A percentile compares a stretch with the other conserved stretches of the same genome.
Conservation (phyloP, 352 stramenopile species). For the Phytophthora cajani region DNA sequence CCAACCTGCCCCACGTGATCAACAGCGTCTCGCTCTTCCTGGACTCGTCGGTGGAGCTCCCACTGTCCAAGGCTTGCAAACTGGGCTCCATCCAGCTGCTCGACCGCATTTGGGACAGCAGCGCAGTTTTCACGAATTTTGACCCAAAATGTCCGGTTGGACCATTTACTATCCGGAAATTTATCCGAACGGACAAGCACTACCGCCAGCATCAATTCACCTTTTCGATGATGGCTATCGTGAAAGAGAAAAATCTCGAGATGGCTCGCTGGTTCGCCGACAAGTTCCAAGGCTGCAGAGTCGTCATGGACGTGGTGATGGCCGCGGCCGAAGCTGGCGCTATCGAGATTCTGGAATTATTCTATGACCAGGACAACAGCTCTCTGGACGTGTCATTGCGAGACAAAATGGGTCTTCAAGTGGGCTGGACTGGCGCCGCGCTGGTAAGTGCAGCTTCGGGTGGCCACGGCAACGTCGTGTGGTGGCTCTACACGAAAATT, state of each 20-base stretch:
- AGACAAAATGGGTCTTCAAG: neutral
- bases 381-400: neutral
- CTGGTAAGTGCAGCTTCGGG: neutral
- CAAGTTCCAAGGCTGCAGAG: neutral
- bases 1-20: neutral
- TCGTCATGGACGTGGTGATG: neutral
- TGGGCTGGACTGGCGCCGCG: neutral
- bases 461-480: neutral
- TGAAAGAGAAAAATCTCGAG: neutral
- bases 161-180: neutral
- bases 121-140: neutral
- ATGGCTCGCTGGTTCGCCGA: neutral
- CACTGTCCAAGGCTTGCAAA: neutral
- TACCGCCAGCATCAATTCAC: neutral
- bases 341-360: neutral
- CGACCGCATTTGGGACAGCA: neutral
- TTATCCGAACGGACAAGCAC: neutral
- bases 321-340: neutral
- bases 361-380: neutral
- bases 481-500: neutral
- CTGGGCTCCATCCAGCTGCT: neutral
- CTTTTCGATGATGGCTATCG: neutral
- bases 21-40: neutral
- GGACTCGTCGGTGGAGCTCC: slow-evolving; percentile 3
- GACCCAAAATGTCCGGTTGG: neutral